Conservation (phyloP, 2,329 filamentous ascomycete species). For the Alternaria brassicicola region DNA sequence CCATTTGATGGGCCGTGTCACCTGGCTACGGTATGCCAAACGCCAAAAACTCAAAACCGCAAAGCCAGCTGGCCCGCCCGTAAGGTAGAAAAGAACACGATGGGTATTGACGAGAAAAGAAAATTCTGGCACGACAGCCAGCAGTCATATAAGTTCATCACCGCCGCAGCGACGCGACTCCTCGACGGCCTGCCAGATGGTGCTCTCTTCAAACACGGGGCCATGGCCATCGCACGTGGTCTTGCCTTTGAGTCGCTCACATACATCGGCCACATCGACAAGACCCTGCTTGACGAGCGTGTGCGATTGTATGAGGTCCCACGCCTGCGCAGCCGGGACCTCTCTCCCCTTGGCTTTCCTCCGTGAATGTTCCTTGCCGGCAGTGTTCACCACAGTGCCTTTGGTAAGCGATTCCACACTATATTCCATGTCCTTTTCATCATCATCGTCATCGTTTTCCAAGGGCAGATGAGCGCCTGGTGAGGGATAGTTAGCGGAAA, state of each 20-base stretch:
- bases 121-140: background rate
- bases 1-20: constrained; percentile 1
- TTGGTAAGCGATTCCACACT: constrained; percentile 38
- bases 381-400: constrained; percentile 40
- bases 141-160: constrained; percentile 71
- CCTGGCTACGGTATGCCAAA: constrained; percentile 6
- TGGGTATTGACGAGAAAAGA: constrained; percentile 13
- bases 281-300: constrained; percentile 76
- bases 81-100: background rate
- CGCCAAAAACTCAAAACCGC: constrained; percentile 3
- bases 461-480: constrained; percentile 40
- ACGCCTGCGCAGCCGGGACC: constrained; percentile 62
- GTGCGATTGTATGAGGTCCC: constrained; percentile 87
- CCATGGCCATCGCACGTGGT: constrained; percentile 85
- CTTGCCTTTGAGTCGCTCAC: constrained; percentile 74
- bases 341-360: constrained; percentile 32
- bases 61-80: background rate
- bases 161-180: constrained; percentile 76
- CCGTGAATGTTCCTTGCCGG: constrained; percentile 37
- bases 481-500: constrained; percentile 49
- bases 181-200: constrained; percentile 75
- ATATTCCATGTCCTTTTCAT: constrained; percentile 29
- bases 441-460: constrained; percentile 24
- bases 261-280: constrained; percentile 82
- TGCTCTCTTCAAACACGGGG: constrained; percentile 82